Conservation (phyloP, 768 basidiomycete genomes). For the Lactifluus hygrophoroides region DNA sequence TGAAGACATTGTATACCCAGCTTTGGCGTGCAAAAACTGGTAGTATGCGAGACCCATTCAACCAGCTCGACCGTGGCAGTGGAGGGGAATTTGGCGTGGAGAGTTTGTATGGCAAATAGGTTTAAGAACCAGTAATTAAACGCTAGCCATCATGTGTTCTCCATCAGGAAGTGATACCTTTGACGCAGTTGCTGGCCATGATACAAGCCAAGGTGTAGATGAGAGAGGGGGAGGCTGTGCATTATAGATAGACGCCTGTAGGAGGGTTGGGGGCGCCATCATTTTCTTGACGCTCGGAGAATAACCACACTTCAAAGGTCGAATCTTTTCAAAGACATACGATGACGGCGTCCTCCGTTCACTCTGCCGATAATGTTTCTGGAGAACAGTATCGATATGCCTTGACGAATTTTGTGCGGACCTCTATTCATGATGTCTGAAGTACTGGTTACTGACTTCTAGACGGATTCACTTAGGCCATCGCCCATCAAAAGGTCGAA, state of each 20-base stretch:
- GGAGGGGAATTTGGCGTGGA: constrained; percentile 43
- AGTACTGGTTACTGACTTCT: not conserved
- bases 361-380: constrained; percentile 29
- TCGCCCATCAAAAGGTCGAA: constrained; percentile 86
- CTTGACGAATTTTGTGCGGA: constrained; percentile 59
- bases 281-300: too few relatives aligned
- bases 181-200: too few relatives aligned
- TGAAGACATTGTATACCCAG: constrained; percentile 67
- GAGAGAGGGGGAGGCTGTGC: too few relatives aligned
- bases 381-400: constrained; percentile 77
- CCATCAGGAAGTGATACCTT: too few relatives aligned
- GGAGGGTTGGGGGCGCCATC: too few relatives aligned
- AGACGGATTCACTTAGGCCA: constrained; percentile 40
- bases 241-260: not conserved
- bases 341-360: constrained; percentile 1
- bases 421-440: not conserved
- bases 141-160: too few relatives aligned
- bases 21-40: constrained; percentile 75
- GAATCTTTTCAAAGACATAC: not conserved
- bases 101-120: constrained; percentile 35
- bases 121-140: not conserved
- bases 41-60: constrained; percentile 78
- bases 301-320: not conserved
- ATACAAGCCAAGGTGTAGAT: too few relatives aligned
- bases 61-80: constrained; percentile 35